A percentile compares a stretch with the other conserved stretches of the same genome.
These are phyloP conservation scores for Escallonia rubra DNA, from an alignment of 129 eudicot genomes.

Conservation along the genomic window DNA sequence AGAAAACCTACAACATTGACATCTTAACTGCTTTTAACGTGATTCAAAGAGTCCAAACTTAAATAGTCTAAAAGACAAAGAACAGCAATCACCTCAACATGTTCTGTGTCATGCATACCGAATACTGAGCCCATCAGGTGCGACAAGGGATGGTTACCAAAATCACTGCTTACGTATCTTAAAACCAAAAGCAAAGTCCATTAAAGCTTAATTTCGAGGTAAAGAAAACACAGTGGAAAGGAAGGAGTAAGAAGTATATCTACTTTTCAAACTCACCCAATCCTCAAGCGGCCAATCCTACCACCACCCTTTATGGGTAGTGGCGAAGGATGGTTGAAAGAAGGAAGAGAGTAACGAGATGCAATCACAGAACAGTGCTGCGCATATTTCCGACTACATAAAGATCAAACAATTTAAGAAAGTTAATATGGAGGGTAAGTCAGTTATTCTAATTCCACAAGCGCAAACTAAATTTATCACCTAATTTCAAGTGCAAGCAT, in stretches of 20 bases:
- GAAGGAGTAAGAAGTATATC: neutral
- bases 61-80: neutral
- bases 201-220: neutral
- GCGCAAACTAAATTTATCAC: slow-evolving; percentile 19
- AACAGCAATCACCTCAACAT: slow-evolving; percentile 53
- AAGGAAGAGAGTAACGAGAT: slow-evolving; percentile 75
- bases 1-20: slow-evolving; percentile 57
- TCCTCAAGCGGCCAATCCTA: slow-evolving; percentile 61
- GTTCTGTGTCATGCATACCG: slow-evolving; percentile 83
- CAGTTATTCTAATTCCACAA: neutral
- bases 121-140: slow-evolving; percentile 99
- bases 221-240: neutral
- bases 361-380: slow-evolving; percentile 85
- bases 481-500: slow-evolving; percentile 96
- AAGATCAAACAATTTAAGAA: neutral
- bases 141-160: slow-evolving; percentile 94
- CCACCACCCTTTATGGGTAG: slow-evolving; percentile 63
- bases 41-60: no score
- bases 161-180: slow-evolving; percentile 97
- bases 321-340: slow-evolving; percentile 77
- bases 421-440: slow-evolving; percentile 8
- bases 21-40: neutral
- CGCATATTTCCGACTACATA: slow-evolving; percentile 83
- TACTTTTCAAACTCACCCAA: slow-evolving; percentile 50
- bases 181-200: slow-evolving; percentile 9